Evolutionary conservation across 371 early-diverging fungal genomes (phyloP).

Genomic region (Circinella umbellata): DNA sequence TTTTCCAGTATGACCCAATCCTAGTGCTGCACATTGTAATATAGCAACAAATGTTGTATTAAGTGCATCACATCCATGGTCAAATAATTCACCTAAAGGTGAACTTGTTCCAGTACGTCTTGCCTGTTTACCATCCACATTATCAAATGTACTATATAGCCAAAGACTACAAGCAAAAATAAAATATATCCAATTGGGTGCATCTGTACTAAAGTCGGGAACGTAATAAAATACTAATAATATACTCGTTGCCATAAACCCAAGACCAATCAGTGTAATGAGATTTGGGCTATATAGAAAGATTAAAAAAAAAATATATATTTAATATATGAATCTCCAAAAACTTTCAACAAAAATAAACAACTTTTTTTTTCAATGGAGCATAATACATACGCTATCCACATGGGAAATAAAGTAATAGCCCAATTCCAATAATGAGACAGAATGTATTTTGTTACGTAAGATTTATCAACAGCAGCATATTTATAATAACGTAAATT

Average conservation of each 20-base stretch:
- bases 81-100: conserved; percentile 96
- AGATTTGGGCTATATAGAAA: conserved; percentile 84
- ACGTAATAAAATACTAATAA: conserved; percentile 70
- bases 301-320: too few species aligned
- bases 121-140: conserved; percentile 99
- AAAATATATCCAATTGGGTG: conserved; percentile 89
- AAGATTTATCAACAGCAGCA: conserved; percentile 85
- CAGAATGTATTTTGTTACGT: conserved; percentile 82
- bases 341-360: not conserved
- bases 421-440: conserved; percentile 92
- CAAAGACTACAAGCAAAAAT: conserved; percentile 86
- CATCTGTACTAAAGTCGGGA: conserved; percentile 74
- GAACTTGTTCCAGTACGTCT: conserved; percentile 90
- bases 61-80: conserved; percentile 93
- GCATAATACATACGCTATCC: conserved; percentile 83
- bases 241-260: conserved; percentile 86
- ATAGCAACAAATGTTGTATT: conserved; percentile 88
- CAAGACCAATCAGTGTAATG: conserved; percentile 96
- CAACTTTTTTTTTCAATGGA: not conserved
- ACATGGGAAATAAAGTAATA: conserved; percentile 86
- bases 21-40: conserved; percentile 86
- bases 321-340: too few species aligned
- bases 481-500: conserved; percentile 86
- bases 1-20: conserved; percentile 76
- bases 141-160: conserved; percentile 97